A percentile compares a stretch with the other conserved stretches of the same genome.
Evolutionary conservation across 768 basidiomycete species (phyloP).

Genomic region (Calocera viscosa): DNA sequence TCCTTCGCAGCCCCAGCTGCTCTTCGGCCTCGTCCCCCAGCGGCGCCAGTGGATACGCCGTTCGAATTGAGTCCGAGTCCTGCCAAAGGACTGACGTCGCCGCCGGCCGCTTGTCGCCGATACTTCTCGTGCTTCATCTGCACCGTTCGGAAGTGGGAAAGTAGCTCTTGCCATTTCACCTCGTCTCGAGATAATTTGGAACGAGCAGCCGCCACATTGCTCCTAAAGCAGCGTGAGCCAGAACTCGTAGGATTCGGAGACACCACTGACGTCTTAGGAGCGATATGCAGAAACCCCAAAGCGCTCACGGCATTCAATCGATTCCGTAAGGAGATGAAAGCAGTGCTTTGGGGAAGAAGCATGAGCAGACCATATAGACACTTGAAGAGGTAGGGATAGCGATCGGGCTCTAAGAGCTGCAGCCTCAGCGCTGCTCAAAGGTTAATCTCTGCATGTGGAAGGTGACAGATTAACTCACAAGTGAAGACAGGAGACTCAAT

Average conservation of each 20-base stretch:
- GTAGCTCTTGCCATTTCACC: slow-evolving; percentile 94
- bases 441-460: slow-evolving; percentile 9
- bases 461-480: slow-evolving; percentile 41
- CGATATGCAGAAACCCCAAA: slow-evolving; percentile 82
- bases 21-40: not conserved
- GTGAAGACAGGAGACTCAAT: slow-evolving; percentile 99
- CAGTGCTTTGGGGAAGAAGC: slow-evolving; percentile 92
- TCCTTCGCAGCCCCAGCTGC: not conserved
- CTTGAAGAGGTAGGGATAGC: slow-evolving; percentile 93
- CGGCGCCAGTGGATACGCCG: not conserved
- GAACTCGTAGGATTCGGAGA: slow-evolving; percentile 18
- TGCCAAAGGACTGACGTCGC: slow-evolving; percentile 31
- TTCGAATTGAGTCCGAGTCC: not conserved
- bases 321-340: slow-evolving; percentile 88
- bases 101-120: slow-evolving; percentile 61
- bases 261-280: slow-evolving; percentile 61
- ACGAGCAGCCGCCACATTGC: slow-evolving; percentile 36
- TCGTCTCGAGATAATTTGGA: slow-evolving; percentile 72
- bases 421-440: slow-evolving; percentile 55
- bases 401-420: slow-evolving; percentile 91
- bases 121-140: slow-evolving; percentile 89
- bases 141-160: slow-evolving; percentile 80
- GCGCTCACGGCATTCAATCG: slow-evolving; percentile 91
- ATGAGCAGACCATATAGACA: slow-evolving; percentile 94
- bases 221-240: not conserved